Evolutionary conservation across 257 asterid species (phyloP), one percentile per base, ranked within the genome.

Genomic region (Sherardia arvensis): DNA sequence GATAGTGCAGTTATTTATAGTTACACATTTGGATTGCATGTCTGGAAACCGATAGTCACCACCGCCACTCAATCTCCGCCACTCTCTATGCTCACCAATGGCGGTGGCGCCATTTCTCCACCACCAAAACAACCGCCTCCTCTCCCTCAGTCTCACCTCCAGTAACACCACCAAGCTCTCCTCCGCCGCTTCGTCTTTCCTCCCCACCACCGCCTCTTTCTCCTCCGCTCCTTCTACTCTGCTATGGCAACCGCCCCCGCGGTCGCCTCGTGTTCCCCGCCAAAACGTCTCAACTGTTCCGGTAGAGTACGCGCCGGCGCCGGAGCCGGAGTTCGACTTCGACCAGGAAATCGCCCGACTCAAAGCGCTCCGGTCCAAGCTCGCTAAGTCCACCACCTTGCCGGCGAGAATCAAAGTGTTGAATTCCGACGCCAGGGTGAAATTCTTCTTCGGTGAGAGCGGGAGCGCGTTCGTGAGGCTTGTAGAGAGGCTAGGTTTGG

Each of bases 281-380:
- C 38, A 88, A 84, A 85, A 90, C 43, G 96, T 91, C 26, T 73
- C 98, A 69, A 91, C 92, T 34, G 94, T 77, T 27, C 86, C 95
- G 26, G 84, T 86, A 48, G 95, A 88, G 73, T 83, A 77, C 79
- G 95, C 80, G 40, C 80, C 97, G 1, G 72, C 89, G 22, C 88
- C 95, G 55, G 95, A 83, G 27, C 90, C 95, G 60, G 95, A 83
- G 17, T 77, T 84, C 23, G 76, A 82, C 60, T 81, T 84, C 45
- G 71, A 64, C 66, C 72, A 77, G 74, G 98, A 91, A 71, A 85
- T 91, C 36, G 58, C 80, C 5, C 81, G 95, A 76, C 84, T 92
- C 29, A 81, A 70, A 49, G 73, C 61, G 38, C 82, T 92, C 20
- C 77, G 67, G 45, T 77, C 77, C 6, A 33, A 65, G 34, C 80